Evolutionary conservation across 1,284 basidiomycete species (phyloP).

Genomic region (Ceratobasidium sp.): DNA sequence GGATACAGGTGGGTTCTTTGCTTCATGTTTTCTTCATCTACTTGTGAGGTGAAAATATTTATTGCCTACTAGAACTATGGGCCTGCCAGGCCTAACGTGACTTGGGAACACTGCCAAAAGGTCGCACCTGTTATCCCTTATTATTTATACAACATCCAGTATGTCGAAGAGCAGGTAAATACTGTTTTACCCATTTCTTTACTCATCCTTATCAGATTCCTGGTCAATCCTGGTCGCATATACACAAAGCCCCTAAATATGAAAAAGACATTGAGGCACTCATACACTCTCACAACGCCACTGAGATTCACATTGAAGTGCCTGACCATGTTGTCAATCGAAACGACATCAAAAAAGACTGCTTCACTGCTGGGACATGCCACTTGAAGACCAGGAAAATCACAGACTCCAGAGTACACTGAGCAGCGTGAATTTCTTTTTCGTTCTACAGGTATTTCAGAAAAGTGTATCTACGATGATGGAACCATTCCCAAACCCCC

Average conservation of each 20-base stretch:
- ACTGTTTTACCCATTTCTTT: not conserved
- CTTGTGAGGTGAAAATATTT: no score
- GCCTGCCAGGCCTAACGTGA: not conserved
- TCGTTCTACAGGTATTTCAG: no score
- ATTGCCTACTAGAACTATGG: slow-evolving; percentile 9
- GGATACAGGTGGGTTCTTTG: not conserved
- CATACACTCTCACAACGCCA: not conserved
- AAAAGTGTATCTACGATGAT: no score
- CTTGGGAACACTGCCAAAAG: not conserved
- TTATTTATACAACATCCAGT: not conserved
- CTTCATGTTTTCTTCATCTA: not conserved
- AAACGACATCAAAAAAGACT: no score
- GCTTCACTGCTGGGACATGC: no score
- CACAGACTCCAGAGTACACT: no score
- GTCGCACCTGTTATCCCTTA: slow-evolving; percentile 11
- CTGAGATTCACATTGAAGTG: not conserved
- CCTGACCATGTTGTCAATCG: no score
- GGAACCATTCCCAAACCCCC: no score
- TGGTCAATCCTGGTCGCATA: not conserved
- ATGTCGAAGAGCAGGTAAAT: slow-evolving; percentile 12
- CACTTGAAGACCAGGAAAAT: no score
- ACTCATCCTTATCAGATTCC: not conserved
- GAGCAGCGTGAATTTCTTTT: no score
- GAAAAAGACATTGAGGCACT: not conserved
- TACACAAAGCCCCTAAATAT: slow-evolving; percentile 10